Base-by-base conservation (phyloP, 148 eudicot genomes). In the Salicornia ramosissima region DNA sequence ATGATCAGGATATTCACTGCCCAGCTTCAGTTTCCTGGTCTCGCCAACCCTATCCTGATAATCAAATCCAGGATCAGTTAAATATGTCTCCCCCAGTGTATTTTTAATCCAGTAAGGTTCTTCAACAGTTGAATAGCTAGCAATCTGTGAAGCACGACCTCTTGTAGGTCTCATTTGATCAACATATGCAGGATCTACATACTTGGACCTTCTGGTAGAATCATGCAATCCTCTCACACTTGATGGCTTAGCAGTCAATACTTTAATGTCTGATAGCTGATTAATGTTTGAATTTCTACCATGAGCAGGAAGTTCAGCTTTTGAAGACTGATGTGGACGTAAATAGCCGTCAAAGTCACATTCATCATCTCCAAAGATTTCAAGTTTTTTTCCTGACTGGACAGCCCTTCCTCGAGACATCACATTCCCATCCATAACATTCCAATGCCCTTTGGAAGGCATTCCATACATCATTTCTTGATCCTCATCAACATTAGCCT, bases 161-260 rank as follows among this genome's bases (percentile, higher is more conserved):
- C 78, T 85, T 34, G 75, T 76, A 75, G 69, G 75, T 52, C 71
- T 86, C 68, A 78, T 77, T 65, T 80, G 86, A 66, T 80, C 84
- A 52, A 81, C 87, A 51, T 72, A 77, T 34, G 62, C 72, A 75
- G 82, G 72, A 25, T 82, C 88, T 36, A 74, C 68, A 73, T 78
- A 81, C 79, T 80, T 82, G 39, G 59, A 72, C 77, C 86, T 88
- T 30, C 74, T 81, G 16, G 86, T 76, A 72, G 74, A 69, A 66
- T 79, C 90, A 69, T 78, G 68, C 11, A 86, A 39, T 29, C 39
- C 68, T 80, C 84, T 84, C 22, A 75, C 45, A 77, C 78, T 84
- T 65, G 90, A 75, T 65, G 99, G 96, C 75, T 81, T 88, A 57
- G 99, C 74, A 53, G 93, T 90, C 68, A 91, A 79, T 45, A 91